Percentiles rank a stretch among this genome's conserved stretches.
Evolutionary conservation across 129 eudicot genomes (phyloP).

Genomic region (Flaveria linearis): DNA sequence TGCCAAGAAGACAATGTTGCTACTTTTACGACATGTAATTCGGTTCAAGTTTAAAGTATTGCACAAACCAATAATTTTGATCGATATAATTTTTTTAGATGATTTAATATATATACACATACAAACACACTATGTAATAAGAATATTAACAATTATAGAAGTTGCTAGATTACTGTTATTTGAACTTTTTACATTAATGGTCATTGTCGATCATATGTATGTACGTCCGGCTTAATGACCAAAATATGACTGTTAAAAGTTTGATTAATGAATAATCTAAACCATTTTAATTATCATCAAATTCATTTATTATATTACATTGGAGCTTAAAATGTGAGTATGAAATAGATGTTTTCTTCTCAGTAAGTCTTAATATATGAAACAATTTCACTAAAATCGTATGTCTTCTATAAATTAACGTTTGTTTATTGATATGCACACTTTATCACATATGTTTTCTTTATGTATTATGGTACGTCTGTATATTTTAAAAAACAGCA

Average conservation of each 20-base stretch:
- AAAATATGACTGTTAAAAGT: background rate
- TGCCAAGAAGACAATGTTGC: constrained; percentile 24
- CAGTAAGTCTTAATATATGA: too few relatives aligned
- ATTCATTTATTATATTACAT: too few relatives aligned
- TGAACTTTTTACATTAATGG: background rate
- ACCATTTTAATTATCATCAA: too few relatives aligned
- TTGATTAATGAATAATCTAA: background rate
- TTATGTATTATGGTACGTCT: too few relatives aligned
- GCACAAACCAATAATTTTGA: background rate
- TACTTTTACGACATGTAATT: constrained; percentile 34
- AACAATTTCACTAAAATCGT: too few relatives aligned
- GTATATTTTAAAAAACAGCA: too few relatives aligned
- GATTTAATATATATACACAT: background rate
- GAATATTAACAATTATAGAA: background rate
- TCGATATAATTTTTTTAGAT: background rate
- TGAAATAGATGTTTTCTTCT: too few relatives aligned
- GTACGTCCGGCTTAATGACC: background rate
- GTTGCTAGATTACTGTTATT: background rate
- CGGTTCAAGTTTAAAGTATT: background rate
- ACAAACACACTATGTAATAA: background rate
- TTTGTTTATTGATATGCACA: too few relatives aligned
- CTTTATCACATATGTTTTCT: too few relatives aligned
- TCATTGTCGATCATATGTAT: background rate
- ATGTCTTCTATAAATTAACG: too few relatives aligned
- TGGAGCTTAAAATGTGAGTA: too few relatives aligned